Evolutionary conservation across 768 basidiomycete genomes (phyloP).

Genomic region (Mycena crocata): DNA sequence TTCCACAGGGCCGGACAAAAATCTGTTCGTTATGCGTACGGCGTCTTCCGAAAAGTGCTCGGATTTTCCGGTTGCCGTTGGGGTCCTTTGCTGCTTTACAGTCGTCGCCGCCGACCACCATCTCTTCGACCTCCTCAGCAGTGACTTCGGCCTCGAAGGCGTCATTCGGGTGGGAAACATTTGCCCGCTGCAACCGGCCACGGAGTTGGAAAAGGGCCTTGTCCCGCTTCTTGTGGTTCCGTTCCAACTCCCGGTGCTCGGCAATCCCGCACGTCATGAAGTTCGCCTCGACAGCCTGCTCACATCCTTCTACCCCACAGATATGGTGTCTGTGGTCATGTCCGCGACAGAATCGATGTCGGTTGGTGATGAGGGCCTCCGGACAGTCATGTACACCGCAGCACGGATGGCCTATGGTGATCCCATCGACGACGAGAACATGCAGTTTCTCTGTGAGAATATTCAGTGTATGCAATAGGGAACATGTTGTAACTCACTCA

Average conservation of each 20-base stretch:
- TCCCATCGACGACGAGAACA: constrained; percentile 41
- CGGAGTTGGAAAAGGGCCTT: constrained; percentile 43
- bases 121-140: not conserved
- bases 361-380: constrained; percentile 28
- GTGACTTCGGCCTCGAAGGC: constrained; percentile 1
- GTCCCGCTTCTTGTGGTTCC: constrained; percentile 30
- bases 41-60: constrained; percentile 24
- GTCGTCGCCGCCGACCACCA: not conserved
- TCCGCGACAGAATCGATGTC: constrained; percentile 37
- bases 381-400: constrained; percentile 44
- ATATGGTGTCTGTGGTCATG: constrained; percentile 25
- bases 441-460: constrained; percentile 29
- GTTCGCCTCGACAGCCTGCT: not conserved
- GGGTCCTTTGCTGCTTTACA: constrained; percentile 20
- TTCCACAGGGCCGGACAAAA: constrained; percentile 33
- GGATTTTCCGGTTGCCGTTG: constrained; percentile 19
- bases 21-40: constrained; percentile 38
- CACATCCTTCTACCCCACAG: constrained; percentile 41
- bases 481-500: not conserved
- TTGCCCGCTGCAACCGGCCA: not conserved
- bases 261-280: constrained; percentile 36
- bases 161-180: constrained; percentile 4
- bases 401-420: constrained; percentile 43
- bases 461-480: not conserved
- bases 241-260: constrained; percentile 39